These are phyloP conservation scores for Parasarocladium wereldwijsianum DNA, from an alignment of 2,329 filamentous ascomycete species.

Conservation along the genomic window DNA sequence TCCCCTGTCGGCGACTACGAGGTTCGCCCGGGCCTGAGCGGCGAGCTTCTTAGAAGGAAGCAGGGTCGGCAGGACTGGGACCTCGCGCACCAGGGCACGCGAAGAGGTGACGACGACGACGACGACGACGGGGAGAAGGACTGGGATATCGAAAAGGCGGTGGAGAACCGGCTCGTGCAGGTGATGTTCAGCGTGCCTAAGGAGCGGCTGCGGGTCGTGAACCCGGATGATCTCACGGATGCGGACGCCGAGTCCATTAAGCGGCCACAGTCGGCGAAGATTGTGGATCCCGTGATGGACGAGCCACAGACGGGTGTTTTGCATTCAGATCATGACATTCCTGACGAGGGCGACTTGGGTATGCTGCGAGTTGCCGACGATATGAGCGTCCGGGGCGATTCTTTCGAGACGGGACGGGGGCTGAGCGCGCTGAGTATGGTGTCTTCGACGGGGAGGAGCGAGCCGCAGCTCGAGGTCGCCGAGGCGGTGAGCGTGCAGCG, in stretches of 20 bases:
- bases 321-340: too few species aligned
- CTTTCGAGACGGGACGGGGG: constrained; percentile 4
- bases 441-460: constrained; percentile 16
- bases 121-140: constrained; percentile 27
- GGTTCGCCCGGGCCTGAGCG: constrained; percentile 19
- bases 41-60: constrained; percentile 36
- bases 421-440: constrained; percentile 9
- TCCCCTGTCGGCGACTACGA: constrained; percentile 27
- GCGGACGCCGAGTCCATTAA: constrained; percentile 11
- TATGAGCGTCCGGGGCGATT: constrained; percentile 3
- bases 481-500: constrained; percentile 27
- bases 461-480: constrained; percentile 24
- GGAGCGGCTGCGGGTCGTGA: constrained; percentile 77
- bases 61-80: constrained; percentile 42
- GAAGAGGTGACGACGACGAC: too few species aligned
- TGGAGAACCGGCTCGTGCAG: constrained; percentile 58
- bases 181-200: constrained; percentile 91
- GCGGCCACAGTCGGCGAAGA: constrained; percentile 18
- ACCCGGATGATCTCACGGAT: constrained; percentile 43
- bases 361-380: constrained; percentile 5
- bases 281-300: constrained; percentile 22
- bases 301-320: neutral
- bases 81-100: constrained; percentile 12
- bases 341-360: constrained; percentile 1
- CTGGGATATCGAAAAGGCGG: constrained; percentile 64